phyloP scores from a whole-genome alignment of 257 asterid species.

The Echium plantagineum region DNA sequence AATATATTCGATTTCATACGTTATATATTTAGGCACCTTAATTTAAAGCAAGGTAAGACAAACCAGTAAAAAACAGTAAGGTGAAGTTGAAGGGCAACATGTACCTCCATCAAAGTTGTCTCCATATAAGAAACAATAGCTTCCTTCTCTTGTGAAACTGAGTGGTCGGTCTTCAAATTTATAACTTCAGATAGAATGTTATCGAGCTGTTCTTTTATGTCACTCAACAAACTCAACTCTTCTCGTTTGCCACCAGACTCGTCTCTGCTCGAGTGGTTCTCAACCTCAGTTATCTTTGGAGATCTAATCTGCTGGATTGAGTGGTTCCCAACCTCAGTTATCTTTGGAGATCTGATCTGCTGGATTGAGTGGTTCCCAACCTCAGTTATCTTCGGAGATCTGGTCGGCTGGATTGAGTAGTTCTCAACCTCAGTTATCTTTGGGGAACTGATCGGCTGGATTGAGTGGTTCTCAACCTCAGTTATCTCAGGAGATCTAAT shows the following conservation, averaged over 20 bases:
- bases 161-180: constrained; percentile 26
- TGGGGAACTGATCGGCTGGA: constrained; percentile 21
- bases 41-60: background rate
- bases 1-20: background rate
- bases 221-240: constrained; percentile 49
- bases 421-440: constrained; percentile 36
- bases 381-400: constrained; percentile 32
- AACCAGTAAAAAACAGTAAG: too few species aligned
- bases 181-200: constrained; percentile 38
- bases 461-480: constrained; percentile 25
- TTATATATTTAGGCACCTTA: background rate
- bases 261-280: constrained; percentile 9
- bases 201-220: constrained; percentile 45
- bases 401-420: constrained; percentile 20
- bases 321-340: constrained; percentile 31
- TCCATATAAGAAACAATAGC: constrained; percentile 30
- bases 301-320: constrained; percentile 20
- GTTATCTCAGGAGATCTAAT: constrained; percentile 28
- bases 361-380: constrained; percentile 28
- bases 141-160: constrained; percentile 20
- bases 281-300: constrained; percentile 35
- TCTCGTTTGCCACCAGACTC: constrained; percentile 29
- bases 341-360: constrained; percentile 26
- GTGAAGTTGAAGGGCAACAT: constrained; percentile 3
- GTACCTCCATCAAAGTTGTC: constrained; percentile 17